These are phyloP conservation scores for Selaginella moellendorffii DNA, from an alignment of 75 land plant genomes.

Conservation along the genomic window DNA sequence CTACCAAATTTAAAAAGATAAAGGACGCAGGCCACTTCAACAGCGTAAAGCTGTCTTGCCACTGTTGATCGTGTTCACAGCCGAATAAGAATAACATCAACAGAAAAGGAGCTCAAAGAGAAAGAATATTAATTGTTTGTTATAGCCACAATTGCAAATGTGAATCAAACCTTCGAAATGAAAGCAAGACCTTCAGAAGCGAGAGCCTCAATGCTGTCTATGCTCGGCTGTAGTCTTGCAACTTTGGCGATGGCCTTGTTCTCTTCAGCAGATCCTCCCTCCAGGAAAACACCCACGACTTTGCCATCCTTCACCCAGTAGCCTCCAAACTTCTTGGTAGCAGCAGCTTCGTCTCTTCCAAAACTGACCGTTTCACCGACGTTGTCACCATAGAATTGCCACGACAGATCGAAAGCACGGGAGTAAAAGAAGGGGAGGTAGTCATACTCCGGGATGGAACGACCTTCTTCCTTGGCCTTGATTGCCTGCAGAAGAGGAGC, in stretches of 20 bases:
- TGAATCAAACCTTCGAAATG: conserved; percentile 22
- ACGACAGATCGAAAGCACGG: conserved; percentile 80
- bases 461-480: conserved; percentile 66
- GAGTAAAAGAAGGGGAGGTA: conserved; percentile 97
- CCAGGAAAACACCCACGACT: conserved; percentile 71
- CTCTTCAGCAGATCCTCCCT: conserved; percentile 82
- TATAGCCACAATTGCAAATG: no score
- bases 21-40: no score
- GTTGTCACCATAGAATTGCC: conserved; percentile 98
- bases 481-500: conserved; percentile 82
- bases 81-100: no score
- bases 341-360: conserved; percentile 47
- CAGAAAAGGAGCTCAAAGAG: no score
- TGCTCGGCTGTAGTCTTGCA: conserved; percentile 61
- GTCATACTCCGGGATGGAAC: conserved; percentile 54
- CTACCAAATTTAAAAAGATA: no score
- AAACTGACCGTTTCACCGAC: conserved; percentile 70
- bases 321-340: conserved; percentile 66
- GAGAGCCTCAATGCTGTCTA: conserved; percentile 35
- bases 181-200: conserved; percentile 42
- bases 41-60: no score
- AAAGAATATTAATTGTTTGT: no score
- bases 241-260: conserved; percentile 88
- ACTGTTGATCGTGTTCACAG: no score
- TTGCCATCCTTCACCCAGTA: conserved; percentile 94